Evolutionary conservation across 176 grass and related monocot genomes (phyloP), one percentile per base, ranked within the genome.

Genomic region (Hyparrhenia diplandra): DNA sequence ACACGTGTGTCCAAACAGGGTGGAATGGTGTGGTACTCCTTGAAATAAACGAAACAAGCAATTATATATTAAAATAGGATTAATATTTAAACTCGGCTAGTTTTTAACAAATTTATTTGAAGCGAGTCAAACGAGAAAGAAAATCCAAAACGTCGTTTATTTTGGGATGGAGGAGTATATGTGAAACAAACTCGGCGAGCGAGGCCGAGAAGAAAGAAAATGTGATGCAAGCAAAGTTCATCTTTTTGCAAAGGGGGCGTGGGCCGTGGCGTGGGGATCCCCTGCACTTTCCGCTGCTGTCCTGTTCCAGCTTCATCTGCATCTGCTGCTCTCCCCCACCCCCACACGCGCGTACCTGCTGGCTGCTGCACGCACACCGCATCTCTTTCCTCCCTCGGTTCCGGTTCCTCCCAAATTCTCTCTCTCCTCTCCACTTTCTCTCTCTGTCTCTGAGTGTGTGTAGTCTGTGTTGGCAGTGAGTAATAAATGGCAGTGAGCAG

Each of bases 401-500:
- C 45, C 43, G n/a, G n/a, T n/a, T n/a, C 13, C 16, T 18, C 16
- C 47, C 71, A 49, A 4, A 43, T 23, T 5, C 85, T 64, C 69
- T 67, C 41, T 41, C 39, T n/a, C 71, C 24, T 12, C 31, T 47
- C 8, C n/a, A 64, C 40, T 45, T 23, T 37, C n/a, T 14, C 23
- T 64, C 47, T 20, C 49, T 37, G 46, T 67, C 75, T 75, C 18
- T 47, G 60, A 23, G 42, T 5, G 51, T 47, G 39, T 63, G 42
- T 45, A 8, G 40, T 3, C 16, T 43, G 36, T 63, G 59, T 78
- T 79, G 63, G 4, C 78, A 76, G 82, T 69, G 80, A 87, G 41
- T 90, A 87, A 80, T 87, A 83, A 80, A 87, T 83, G 75, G 77
- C 58, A 85, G 76, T 23, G 76, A 52, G 81, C 84, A 81, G 75